phyloP scores from a whole-genome alignment of 768 basidiomycete genomes.

The Neoboletus magnificus region DNA sequence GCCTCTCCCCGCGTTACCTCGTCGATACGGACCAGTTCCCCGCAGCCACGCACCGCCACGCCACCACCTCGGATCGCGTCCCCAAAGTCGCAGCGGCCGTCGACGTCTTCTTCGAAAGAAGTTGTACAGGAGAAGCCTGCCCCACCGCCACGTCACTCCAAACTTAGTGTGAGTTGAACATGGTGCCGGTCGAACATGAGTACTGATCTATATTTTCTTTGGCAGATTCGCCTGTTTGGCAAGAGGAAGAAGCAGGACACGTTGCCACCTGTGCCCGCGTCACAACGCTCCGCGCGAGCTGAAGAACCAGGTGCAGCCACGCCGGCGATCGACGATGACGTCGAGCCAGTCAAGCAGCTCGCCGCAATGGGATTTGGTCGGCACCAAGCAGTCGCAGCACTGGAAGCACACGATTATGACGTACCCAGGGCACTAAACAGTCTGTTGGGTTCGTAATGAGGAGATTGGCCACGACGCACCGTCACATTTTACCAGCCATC shows the following conservation, averaged over 20 bases:
- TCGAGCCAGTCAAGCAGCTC: constrained; percentile 73
- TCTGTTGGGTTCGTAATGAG: constrained; percentile 45
- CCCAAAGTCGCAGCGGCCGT: constrained; percentile 53
- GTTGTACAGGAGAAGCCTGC: constrained; percentile 51
- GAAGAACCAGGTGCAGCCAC: constrained; percentile 43
- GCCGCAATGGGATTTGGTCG: constrained; percentile 91
- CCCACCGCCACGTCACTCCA: constrained; percentile 58
- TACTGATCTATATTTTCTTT: constrained; percentile 8
- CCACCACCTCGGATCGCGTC: constrained; percentile 50
- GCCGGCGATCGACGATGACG: constrained; percentile 66
- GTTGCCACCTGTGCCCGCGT: constrained; percentile 41
- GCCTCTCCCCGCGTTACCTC: constrained; percentile 28
- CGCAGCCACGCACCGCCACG: constrained; percentile 42
- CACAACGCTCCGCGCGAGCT: constrained; percentile 40
- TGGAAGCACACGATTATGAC: constrained; percentile 84
- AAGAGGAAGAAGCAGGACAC: constrained; percentile 67
- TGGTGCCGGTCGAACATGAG: background rate
- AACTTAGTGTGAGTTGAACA: constrained; percentile 65
- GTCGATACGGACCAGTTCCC: constrained; percentile 37
- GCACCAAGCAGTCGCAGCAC: constrained; percentile 72
- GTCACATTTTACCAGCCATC: constrained; percentile 17
- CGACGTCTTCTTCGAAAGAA: constrained; percentile 61
- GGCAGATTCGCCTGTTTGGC: constrained; percentile 71
- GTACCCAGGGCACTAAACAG: constrained; percentile 75
- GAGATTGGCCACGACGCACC: constrained; percentile 4